Base-by-base conservation (phyloP, 805 yeast species). In the Metschnikowia colocasiae region DNA sequence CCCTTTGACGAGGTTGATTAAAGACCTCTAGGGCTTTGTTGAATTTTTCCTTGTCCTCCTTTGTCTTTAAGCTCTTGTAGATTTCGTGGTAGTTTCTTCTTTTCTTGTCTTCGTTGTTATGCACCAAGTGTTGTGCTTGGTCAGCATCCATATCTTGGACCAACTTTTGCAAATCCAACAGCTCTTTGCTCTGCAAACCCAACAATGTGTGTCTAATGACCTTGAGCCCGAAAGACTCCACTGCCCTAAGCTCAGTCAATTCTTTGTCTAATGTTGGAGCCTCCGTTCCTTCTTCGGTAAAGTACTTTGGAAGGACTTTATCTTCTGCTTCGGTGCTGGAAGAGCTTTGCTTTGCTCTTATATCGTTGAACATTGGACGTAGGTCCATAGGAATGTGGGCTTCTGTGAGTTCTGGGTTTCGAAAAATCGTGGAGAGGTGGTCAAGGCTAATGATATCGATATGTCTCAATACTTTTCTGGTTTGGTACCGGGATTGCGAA, bases 161-260 rank as follows among this genome's bases (percentile, higher is more conserved):
- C 29, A 70, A 55, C 12, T 58, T 52, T 3, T 60, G 63, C 25
- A 69, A 46, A 13, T 67, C 58, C n/a, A 54, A 38, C 16, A 32
- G 38, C 7, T 50, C 46, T 13, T 47, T 43, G 27, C 51, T 51
- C 41, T 64, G 63, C 40, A 73, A 62, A 0, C 76, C 77, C 30
- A 81, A 60, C 33, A 90, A 71, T 2, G 92, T 79, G 56, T 86
- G 87, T 61, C 92, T 80, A 49, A 91, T 83, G 13, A 83, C 84
- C 54, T 83, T 83, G 67, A 90, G 75, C 10, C 94, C 95, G 50
- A 81, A 79, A 0, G 96, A 80, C 37, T 82, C 83, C 7, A 88
- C 95, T 1, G 95, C 74, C 40, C 68, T 65, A 41, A 91, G 73
- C 13, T 69, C 69, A 2, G 74, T 81, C 29, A 76, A 71, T 35